phyloP scores from a whole-genome alignment of 1,139 yeast genomes.

The Lodderomyces parapsilosis region DNA sequence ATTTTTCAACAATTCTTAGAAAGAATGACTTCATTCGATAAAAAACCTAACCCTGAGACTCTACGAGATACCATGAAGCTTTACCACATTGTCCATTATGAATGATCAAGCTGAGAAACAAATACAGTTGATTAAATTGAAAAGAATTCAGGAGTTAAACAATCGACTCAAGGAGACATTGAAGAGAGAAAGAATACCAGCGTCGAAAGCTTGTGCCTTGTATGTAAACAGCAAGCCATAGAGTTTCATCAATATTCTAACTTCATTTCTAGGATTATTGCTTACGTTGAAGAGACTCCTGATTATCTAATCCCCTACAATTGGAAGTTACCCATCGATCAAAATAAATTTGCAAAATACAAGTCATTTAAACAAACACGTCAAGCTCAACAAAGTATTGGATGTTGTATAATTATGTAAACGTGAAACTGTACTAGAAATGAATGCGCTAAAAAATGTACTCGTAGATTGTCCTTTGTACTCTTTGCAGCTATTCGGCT shows the following conservation, averaged over 20 bases:
- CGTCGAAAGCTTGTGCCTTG: slow-evolving; percentile 62
- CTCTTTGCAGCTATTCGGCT: background rate
- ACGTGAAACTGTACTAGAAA: background rate
- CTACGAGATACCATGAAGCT: background rate
- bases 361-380: slow-evolving; percentile 14
- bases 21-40: background rate
- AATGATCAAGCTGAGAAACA: slow-evolving; percentile 25
- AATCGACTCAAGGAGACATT: slow-evolving; percentile 53
- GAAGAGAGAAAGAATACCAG: slow-evolving; percentile 59
- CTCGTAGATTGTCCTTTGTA: background rate
- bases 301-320: slow-evolving; percentile 54
- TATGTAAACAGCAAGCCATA: slow-evolving; percentile 18
- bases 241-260: slow-evolving; percentile 5
- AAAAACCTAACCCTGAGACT: no score
- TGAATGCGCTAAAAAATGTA: background rate
- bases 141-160: slow-evolving; percentile 63
- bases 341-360: slow-evolving; percentile 43
- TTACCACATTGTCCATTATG: slow-evolving; percentile 2
- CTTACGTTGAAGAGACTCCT: slow-evolving; percentile 45
- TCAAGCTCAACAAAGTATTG: slow-evolving; percentile 10
- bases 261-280: slow-evolving; percentile 30
- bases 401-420: slow-evolving; percentile 48
- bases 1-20: background rate
- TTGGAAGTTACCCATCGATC: slow-evolving; percentile 50
- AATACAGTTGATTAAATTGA: slow-evolving; percentile 51